A percentile compares a stretch with the other conserved stretches of the same genome.
Conservation (phyloP, 2,329 filamentous ascomycete genomes). For the Hypoxylon sp. region DNA sequence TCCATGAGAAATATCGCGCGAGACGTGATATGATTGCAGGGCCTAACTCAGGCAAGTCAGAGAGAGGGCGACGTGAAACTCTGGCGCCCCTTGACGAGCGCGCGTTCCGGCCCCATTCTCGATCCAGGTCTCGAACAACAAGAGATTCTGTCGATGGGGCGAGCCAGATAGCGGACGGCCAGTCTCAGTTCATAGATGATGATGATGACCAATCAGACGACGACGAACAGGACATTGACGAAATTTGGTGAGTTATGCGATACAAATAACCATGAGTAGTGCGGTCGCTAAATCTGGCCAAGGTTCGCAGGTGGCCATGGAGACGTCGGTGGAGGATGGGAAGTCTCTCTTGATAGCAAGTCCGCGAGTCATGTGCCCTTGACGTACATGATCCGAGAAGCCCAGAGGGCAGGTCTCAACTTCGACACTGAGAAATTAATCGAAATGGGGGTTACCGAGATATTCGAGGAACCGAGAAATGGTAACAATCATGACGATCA, state of each 20-base stretch:
- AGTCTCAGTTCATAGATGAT: slow-evolving; percentile 51
- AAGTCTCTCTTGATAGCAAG: slow-evolving; percentile 68
- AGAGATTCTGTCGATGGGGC: slow-evolving; percentile 41
- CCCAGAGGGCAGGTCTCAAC: slow-evolving; percentile 74
- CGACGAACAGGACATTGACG: slow-evolving; percentile 79
- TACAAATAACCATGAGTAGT: neutral
- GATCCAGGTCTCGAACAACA: slow-evolving; percentile 53
- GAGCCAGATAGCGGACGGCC: slow-evolving; percentile 49
- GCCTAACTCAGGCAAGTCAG: slow-evolving; percentile 6
- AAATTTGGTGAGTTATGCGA: slow-evolving; percentile 70
- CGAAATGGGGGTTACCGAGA: slow-evolving; percentile 73
- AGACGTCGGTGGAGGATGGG: slow-evolving; percentile 85
- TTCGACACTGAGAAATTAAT: slow-evolving; percentile 79
- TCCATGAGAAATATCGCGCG: slow-evolving; percentile 58
- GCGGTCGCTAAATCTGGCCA: slow-evolving; percentile 22
- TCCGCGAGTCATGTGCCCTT: slow-evolving; percentile 78
- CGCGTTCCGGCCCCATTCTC: slow-evolving; percentile 54
- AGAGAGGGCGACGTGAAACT: slow-evolving; percentile 43
- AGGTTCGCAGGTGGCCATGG: slow-evolving; percentile 82
- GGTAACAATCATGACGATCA: slow-evolving; percentile 11
- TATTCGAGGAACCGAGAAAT: slow-evolving; percentile 55
- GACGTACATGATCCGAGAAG: slow-evolving; percentile 79
- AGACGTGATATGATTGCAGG: slow-evolving; percentile 39
- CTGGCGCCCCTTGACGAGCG: slow-evolving; percentile 49
- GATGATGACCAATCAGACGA: slow-evolving; percentile 62